Evolutionary conservation across 495 filamentous ascomycete genomes (phyloP).

Genomic region (Bryoglossum gracile): DNA sequence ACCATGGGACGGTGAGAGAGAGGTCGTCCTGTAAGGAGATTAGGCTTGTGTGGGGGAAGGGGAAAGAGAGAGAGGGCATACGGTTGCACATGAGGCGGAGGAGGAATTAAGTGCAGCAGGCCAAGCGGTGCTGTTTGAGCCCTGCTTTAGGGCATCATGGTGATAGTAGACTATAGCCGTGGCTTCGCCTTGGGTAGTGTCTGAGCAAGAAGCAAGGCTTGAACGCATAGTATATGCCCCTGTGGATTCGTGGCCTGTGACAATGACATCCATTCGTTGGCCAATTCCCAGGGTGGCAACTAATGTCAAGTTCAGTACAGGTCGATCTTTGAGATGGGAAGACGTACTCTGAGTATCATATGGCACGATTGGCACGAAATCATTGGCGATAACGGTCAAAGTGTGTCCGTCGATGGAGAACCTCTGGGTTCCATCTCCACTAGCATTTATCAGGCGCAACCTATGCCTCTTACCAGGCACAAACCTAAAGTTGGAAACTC

Average conservation of each 20-base stretch:
- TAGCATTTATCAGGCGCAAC: slow-evolving; percentile 45
- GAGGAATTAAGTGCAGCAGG: slow-evolving; percentile 15
- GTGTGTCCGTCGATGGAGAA: slow-evolving; percentile 45
- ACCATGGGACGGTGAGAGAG: neutral
- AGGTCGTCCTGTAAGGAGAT: slow-evolving; percentile 9
- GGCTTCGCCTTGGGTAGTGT: slow-evolving; percentile 35
- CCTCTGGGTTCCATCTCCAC: slow-evolving; percentile 39
- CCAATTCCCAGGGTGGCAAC: slow-evolving; percentile 36
- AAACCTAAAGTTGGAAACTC: slow-evolving; percentile 42
- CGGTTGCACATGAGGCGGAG: slow-evolving; percentile 7
- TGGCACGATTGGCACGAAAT: slow-evolving; percentile 46
- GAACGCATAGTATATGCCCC: slow-evolving; percentile 47
- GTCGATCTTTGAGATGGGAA: neutral
- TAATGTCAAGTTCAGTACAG: neutral
- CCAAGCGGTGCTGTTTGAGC: slow-evolving; percentile 9
- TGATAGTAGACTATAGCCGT: slow-evolving; percentile 44
- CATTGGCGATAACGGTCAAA: slow-evolving; percentile 42
- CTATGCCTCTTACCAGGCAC: slow-evolving; percentile 39
- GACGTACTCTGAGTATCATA: slow-evolving; percentile 31
- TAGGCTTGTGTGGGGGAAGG: neutral
- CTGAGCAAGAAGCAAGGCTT: slow-evolving; percentile 26
- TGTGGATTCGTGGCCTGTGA: slow-evolving; percentile 34
- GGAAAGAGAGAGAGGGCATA: neutral
- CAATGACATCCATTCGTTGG: slow-evolving; percentile 53
- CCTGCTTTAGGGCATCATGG: neutral